Percentiles rank a stretch among this genome's conserved stretches.
phyloP scores from a whole-genome alignment of 2,329 filamentous ascomycete genomes.

The Alternaria sp. region DNA sequence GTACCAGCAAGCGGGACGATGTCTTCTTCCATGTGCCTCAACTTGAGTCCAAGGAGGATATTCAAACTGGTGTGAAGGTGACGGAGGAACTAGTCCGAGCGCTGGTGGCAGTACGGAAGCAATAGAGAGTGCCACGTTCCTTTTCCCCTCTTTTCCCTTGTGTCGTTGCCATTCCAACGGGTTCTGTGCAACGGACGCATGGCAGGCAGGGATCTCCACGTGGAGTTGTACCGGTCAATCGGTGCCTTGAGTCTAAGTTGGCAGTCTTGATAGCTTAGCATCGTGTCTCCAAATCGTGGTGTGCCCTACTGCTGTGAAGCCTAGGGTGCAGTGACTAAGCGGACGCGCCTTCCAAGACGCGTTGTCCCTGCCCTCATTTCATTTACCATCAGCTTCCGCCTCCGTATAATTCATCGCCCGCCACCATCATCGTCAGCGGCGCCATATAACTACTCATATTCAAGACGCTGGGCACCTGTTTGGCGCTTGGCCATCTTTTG shows the following conservation, averaged over 20 bases:
- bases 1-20: slow-evolving; percentile 33
- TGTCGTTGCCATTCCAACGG: slow-evolving; percentile 50
- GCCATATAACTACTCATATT: not conserved
- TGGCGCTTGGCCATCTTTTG: slow-evolving; percentile 3
- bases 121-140: not conserved
- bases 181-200: not conserved
- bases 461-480: not conserved
- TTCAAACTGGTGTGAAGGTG: not conserved
- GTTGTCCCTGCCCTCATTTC: not conserved
- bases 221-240: not conserved
- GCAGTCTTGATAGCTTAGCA: slow-evolving; percentile 2
- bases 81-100: not conserved
- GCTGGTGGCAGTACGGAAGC: slow-evolving; percentile 30
- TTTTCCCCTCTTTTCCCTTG: not conserved
- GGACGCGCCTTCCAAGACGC: not conserved
- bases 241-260: not conserved
- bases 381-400: not conserved
- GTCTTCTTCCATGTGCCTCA: slow-evolving; percentile 19
- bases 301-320: not conserved
- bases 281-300: not conserved
- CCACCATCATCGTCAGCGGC: not conserved
- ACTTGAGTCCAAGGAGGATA: not conserved
- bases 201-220: not conserved
- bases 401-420: not conserved
- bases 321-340: not conserved